Conservation (phyloP, 2,329 filamentous ascomycete genomes). For the Ascochyta fabae region DNA sequence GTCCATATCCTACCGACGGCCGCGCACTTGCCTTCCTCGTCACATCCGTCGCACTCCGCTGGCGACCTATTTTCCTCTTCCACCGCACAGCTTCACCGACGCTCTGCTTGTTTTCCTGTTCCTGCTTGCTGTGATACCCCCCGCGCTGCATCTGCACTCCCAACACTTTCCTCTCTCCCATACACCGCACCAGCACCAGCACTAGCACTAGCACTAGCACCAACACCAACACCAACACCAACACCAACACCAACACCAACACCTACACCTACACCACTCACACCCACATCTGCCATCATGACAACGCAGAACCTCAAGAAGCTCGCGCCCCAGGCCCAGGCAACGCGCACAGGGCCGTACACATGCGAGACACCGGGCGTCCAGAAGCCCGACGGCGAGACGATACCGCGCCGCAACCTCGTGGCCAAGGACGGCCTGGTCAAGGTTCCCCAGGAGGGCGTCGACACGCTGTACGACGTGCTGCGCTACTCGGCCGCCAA, state of each 20-base stretch:
- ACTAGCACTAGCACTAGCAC: no score
- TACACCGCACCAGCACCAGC: not conserved
- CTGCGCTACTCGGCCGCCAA: constrained; percentile 70
- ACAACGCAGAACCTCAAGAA: constrained; percentile 55
- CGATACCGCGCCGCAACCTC: constrained; percentile 78
- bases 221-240: not conserved
- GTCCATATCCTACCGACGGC: not conserved
- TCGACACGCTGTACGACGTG: constrained; percentile 81
- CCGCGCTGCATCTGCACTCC: constrained; percentile 17
- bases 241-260: not conserved
- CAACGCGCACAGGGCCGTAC: constrained; percentile 72
- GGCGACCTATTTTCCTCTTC: constrained; percentile 28
- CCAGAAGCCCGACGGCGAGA: constrained; percentile 77
- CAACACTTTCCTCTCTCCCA: not conserved
- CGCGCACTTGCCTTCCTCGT: constrained; percentile 3
- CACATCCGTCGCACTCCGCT: constrained; percentile 14
- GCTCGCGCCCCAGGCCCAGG: constrained; percentile 55
- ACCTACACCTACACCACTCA: not conserved
- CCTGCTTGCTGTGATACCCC: constrained; percentile 18
- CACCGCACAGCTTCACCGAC: constrained; percentile 8
- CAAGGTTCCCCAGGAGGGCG: constrained; percentile 68
- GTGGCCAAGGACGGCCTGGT: constrained; percentile 73
- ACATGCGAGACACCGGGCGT: constrained; percentile 74
- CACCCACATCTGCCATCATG: constrained; percentile 23
- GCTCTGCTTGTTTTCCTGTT: constrained; percentile 7